Evolutionary conservation across 2,329 filamentous ascomycete genomes (phyloP), one percentile per base, ranked within the genome.

Genomic region (Colletotrichum siamense): DNA sequence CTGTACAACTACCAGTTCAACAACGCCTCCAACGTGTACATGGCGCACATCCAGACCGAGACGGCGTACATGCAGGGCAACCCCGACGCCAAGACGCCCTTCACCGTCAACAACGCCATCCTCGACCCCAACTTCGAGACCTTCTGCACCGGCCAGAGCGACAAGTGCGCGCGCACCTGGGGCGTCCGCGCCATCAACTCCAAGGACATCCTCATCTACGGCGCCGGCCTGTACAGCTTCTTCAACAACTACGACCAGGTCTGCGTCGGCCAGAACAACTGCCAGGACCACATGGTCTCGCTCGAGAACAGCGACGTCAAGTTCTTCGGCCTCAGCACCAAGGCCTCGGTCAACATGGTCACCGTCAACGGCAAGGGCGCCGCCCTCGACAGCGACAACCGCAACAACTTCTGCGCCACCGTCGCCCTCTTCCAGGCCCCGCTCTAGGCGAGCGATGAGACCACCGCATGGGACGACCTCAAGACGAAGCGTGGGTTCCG

Each of bases 61-160:
- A 98, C 96, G 7, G 94, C 96, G 36, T 96, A 95, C 88, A 95
- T 94, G 89, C 95, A 98, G 86, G 91, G 94, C 83, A 96, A 96
- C 87, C 95, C 96, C 6, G 90, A 94, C 79, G 91, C 95, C 4
- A 89, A 91, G 12, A 88, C 91, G 12, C 94, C 93, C 52, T 95
- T 94, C 84, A 87, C 87, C 0, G 85, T 88, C 78, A 91, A 93
- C 80, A 18, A 77, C 15, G 85, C 86, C 8, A 94, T 89, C 80
- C 84, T 84, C 63, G 95, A 96, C 82, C 94, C 96, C 0, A 89
- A 92, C 79, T 98, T 97, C 82, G 85, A 81, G 22, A 80, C 86
- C 4, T 86, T 87, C 63, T 95, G 93, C 85, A 87, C 86, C 24
- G 80, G 80, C 55, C 76, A 78, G 73, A 28, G 59, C 44, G 69